phyloP scores from a whole-genome alignment of 2,329 filamentous ascomycete species.

The Beauveria caledonica region DNA sequence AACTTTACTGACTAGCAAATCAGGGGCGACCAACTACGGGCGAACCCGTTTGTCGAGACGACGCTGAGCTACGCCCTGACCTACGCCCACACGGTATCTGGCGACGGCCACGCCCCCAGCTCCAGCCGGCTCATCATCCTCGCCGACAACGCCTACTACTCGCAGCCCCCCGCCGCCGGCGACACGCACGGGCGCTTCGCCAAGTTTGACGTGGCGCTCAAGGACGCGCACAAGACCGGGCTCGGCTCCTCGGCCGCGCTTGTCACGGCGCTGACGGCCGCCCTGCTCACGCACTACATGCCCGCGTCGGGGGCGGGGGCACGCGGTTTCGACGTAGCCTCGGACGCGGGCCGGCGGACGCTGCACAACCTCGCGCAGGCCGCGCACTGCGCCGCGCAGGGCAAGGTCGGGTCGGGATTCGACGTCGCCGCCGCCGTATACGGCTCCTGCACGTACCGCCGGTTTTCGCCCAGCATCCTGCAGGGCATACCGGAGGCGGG shows the following conservation, averaged over 20 bases:
- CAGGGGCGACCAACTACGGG: conserved; percentile 37
- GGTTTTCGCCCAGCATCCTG: conserved; percentile 80
- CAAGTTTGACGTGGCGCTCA: conserved; percentile 67
- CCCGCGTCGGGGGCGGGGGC: conserved; percentile 25
- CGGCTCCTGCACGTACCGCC: conserved; percentile 80
- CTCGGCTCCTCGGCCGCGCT: conserved; percentile 91
- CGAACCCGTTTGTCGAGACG: conserved; percentile 87
- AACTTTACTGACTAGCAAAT: neutral
- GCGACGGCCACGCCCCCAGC: conserved; percentile 43
- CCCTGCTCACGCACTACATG: conserved; percentile 69
- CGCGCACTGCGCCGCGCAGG: conserved; percentile 90
- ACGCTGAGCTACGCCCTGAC: conserved; percentile 80
- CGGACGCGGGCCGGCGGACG: conserved; percentile 44
- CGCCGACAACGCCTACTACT: conserved; percentile 96
- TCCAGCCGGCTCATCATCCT: conserved; percentile 76
- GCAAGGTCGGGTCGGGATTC: conserved; percentile 92
- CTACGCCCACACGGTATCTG: conserved; percentile 53
- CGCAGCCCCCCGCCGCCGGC: conserved; percentile 36
- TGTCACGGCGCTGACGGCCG: conserved; percentile 77
- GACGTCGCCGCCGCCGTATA: conserved; percentile 91
- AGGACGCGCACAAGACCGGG: conserved; percentile 85
- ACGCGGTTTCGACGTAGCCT: conserved; percentile 46
- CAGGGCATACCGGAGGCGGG: conserved; percentile 58
- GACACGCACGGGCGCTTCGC: conserved; percentile 51
- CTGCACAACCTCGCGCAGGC: conserved; percentile 93